Percentiles rank a stretch among this genome's conserved stretches.
Evolutionary conservation across 1,284 basidiomycete genomes (phyloP).

Genomic region (Fereydounia khargensis): DNA sequence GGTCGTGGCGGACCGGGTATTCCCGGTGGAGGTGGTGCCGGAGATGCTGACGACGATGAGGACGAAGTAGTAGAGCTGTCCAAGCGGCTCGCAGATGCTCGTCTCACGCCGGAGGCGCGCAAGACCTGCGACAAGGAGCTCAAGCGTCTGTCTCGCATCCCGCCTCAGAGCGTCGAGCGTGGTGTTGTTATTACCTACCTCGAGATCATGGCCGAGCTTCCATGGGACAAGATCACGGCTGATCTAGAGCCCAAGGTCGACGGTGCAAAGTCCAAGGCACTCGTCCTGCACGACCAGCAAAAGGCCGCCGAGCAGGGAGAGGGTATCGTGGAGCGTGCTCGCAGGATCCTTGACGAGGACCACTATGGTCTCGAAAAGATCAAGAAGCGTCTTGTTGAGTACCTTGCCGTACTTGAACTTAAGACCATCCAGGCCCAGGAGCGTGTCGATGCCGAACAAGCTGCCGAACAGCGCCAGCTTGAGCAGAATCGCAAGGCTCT

Average conservation of each 20-base stretch:
- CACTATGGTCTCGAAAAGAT: slow-evolving; percentile 61
- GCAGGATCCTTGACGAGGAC: slow-evolving; percentile 58
- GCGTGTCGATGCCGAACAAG: slow-evolving; percentile 36
- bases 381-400: slow-evolving; percentile 60
- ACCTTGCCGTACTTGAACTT: slow-evolving; percentile 59
- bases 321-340: slow-evolving; percentile 48
- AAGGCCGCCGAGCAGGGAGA: slow-evolving; percentile 15
- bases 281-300: slow-evolving; percentile 16
- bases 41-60: slow-evolving; percentile 38
- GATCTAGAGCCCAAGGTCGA: slow-evolving; percentile 25
- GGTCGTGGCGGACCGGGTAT: slow-evolving; percentile 8
- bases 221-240: slow-evolving; percentile 53
- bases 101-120: slow-evolving; percentile 48
- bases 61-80: slow-evolving; percentile 50
- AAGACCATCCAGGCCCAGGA: slow-evolving; percentile 54
- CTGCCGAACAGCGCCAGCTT: slow-evolving; percentile 12
- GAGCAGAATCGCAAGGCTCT: slow-evolving; percentile 16
- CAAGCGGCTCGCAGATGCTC: slow-evolving; percentile 40
- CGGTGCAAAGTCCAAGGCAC: slow-evolving; percentile 13
- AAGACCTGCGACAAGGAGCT: slow-evolving; percentile 55
- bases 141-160: slow-evolving; percentile 52
- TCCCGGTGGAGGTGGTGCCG: slow-evolving; percentile 11
- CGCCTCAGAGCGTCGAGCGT: slow-evolving; percentile 53
- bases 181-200: slow-evolving; percentile 57
- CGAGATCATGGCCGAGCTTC: slow-evolving; percentile 57